Conservation (phyloP, 768 basidiomycete genomes). For the Hysterangium stoloniferum region DNA sequence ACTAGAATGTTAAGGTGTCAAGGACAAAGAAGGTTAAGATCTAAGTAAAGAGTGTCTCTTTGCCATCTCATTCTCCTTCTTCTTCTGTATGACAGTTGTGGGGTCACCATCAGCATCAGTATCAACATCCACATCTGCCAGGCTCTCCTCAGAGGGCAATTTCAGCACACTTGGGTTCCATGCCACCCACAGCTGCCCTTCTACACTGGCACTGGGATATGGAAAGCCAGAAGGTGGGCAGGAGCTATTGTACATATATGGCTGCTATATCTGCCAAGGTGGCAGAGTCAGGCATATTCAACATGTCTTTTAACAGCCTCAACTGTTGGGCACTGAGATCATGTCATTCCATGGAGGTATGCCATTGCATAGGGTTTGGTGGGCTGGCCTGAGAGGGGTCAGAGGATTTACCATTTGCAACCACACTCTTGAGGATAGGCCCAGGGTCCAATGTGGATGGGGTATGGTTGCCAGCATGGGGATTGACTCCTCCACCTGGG, state of each 20-base stretch:
- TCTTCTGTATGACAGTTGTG: no score
- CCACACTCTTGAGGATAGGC: background rate
- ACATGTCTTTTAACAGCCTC: constrained; percentile 70
- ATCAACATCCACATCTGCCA: no score
- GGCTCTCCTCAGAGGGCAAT: constrained; percentile 61
- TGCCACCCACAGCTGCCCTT: constrained; percentile 50
- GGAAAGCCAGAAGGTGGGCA: background rate
- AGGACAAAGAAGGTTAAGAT: no score
- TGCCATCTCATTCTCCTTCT: no score
- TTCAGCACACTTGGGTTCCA: constrained; percentile 68
- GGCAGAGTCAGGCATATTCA: constrained; percentile 38
- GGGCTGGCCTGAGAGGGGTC: constrained; percentile 30
- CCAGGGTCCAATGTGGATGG: constrained; percentile 13
- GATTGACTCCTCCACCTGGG: no score
- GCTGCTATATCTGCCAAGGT: background rate
- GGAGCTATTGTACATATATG: background rate
- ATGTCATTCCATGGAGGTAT: constrained; percentile 73
- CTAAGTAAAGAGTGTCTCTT: no score
- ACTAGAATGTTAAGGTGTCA: no score
- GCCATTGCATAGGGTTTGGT: constrained; percentile 44
- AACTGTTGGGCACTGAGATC: constrained; percentile 81
- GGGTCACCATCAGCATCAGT: no score
- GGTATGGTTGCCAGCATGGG: constrained; percentile 43
- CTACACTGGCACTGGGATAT: background rate
- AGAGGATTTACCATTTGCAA: constrained; percentile 11